phyloP scores from a whole-genome alignment of 371 early-diverging fungal species.

The Funneliformis caledonium region DNA sequence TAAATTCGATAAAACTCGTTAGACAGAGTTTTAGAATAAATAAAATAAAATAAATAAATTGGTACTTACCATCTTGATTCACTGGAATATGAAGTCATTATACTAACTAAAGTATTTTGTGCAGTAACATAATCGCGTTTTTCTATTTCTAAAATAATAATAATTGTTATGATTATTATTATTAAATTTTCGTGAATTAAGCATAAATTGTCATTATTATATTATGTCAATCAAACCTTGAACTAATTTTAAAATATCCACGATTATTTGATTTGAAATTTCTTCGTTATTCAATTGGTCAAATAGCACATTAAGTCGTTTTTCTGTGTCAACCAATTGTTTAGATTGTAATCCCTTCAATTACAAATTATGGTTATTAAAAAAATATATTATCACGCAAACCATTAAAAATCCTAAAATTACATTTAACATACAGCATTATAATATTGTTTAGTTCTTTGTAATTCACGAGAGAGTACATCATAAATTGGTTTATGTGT shows the following conservation, averaged over 20 bases:
- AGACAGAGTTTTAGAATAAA: too few species aligned
- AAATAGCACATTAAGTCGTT: slow-evolving; percentile 69
- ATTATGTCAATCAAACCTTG: slow-evolving; percentile 52
- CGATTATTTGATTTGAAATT: slow-evolving; percentile 59
- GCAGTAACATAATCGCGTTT: slow-evolving; percentile 37
- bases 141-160: slow-evolving; percentile 36
- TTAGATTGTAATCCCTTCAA: slow-evolving; percentile 61
- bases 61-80: slow-evolving; percentile 31
- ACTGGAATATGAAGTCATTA: slow-evolving; percentile 34
- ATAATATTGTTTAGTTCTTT: slow-evolving; percentile 51
- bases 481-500: slow-evolving; percentile 64
- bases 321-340: slow-evolving; percentile 77
- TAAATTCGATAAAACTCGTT: neutral
- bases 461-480: slow-evolving; percentile 54
- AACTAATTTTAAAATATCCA: slow-evolving; percentile 59
- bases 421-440: neutral
- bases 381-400: neutral
- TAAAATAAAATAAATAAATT: slow-evolving; percentile 27
- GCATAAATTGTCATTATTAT: neutral
- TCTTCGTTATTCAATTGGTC: slow-evolving; percentile 79
- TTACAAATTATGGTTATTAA: neutral
- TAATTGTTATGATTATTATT: neutral
- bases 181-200: neutral
- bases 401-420: neutral
- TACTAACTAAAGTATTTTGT: neutral